A percentile compares a stretch with the other conserved stretches of the same genome.
Evolutionary conservation across 306 rosid species (phyloP).

Genomic region (Mucuna pruriens): DNA sequence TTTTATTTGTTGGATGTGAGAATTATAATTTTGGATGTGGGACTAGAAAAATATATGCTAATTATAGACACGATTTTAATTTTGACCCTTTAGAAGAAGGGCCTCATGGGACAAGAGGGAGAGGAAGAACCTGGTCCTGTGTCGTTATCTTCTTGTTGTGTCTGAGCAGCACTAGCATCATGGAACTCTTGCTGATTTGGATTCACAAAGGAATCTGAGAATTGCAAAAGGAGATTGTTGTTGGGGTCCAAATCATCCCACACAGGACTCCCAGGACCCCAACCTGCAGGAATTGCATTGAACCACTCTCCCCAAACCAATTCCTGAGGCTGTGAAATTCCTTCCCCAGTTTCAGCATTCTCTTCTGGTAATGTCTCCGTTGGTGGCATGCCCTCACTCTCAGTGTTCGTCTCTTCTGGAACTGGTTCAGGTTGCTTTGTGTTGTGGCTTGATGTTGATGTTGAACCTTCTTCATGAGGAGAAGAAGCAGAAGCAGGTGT

Average conservation of each 20-base stretch:
- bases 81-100: slow-evolving; percentile 59
- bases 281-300: slow-evolving; percentile 72
- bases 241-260: slow-evolving; percentile 85
- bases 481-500: slow-evolving; percentile 37
- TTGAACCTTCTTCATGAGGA: slow-evolving; percentile 39
- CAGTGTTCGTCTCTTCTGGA: slow-evolving; percentile 29
- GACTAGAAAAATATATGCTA: background rate
- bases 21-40: background rate
- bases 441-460: slow-evolving; percentile 26
- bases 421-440: slow-evolving; percentile 39
- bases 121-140: slow-evolving; percentile 53
- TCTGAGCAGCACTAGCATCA: slow-evolving; percentile 36
- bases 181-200: slow-evolving; percentile 45
- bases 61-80: slow-evolving; percentile 30
- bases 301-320: slow-evolving; percentile 78
- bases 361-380: slow-evolving; percentile 37
- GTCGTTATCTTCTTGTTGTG: slow-evolving; percentile 45
- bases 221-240: slow-evolving; percentile 59
- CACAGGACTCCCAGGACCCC: slow-evolving; percentile 87
- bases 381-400: slow-evolving; percentile 37
- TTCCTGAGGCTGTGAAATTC: slow-evolving; percentile 54
- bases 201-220: slow-evolving; percentile 51
- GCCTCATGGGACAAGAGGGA: slow-evolving; percentile 56
- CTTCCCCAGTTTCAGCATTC: slow-evolving; percentile 45
- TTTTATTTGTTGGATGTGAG: background rate